A percentile compares a stretch with the other conserved stretches of the same genome.
phyloP scores from a whole-genome alignment of 2,329 filamentous ascomycete species.

The Colletotrichum sidae region DNA sequence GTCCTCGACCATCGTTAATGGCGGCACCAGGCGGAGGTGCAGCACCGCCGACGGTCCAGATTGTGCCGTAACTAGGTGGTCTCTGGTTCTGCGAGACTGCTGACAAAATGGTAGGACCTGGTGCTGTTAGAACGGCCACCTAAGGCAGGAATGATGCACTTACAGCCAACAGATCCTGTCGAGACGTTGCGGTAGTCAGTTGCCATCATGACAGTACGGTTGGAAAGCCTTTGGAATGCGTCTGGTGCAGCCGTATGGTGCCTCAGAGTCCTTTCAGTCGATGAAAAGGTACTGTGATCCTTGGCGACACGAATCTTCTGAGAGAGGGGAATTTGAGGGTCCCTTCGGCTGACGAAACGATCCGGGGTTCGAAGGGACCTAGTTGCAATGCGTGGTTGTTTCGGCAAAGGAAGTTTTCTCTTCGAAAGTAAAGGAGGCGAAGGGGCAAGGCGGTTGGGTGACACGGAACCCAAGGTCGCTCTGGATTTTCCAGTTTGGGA shows the following conservation, averaged over 20 bases:
- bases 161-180: not conserved
- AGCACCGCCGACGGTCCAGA: slow-evolving; percentile 83
- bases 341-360: slow-evolving; percentile 63
- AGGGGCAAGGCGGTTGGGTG: not conserved
- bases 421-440: not conserved
- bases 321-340: slow-evolving; percentile 46
- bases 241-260: slow-evolving; percentile 54
- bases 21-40: slow-evolving; percentile 64
- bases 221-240: slow-evolving; percentile 53
- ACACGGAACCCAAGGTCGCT: too few relatives aligned
- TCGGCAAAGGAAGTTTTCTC: not conserved
- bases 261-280: slow-evolving; percentile 58
- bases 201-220: slow-evolving; percentile 38
- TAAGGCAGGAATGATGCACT: slow-evolving; percentile 20
- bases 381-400: not conserved
- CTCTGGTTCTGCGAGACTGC: slow-evolving; percentile 45
- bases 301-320: slow-evolving; percentile 57
- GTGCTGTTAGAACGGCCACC: slow-evolving; percentile 1
- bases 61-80: slow-evolving; percentile 73
- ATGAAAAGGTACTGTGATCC: slow-evolving; percentile 53
- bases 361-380: slow-evolving; percentile 48
- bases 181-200: slow-evolving; percentile 37
- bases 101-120: slow-evolving; percentile 43
- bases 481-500: too few relatives aligned
- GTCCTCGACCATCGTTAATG: slow-evolving; percentile 72